Evolutionary conservation across 805 yeast genomes (phyloP).

Genomic region (Saccharomyces eubayanus): DNA sequence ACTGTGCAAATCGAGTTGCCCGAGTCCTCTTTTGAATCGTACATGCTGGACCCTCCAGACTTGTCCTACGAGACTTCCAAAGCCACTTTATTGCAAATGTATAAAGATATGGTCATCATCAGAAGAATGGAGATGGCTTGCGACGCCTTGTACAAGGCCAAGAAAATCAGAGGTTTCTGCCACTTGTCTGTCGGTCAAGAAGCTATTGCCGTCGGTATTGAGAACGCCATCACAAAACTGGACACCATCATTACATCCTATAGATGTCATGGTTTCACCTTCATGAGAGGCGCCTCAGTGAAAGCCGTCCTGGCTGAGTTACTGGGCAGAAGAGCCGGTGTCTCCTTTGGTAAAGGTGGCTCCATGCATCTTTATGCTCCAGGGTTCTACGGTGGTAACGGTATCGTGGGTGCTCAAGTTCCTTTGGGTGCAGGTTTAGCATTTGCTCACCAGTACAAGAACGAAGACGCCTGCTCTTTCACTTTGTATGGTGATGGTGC

Average conservation of each 20-base stretch:
- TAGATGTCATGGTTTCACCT: slow-evolving; percentile 98
- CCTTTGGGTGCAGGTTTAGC: slow-evolving; percentile 97
- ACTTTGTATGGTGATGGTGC: slow-evolving; percentile 98
- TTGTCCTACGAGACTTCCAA: slow-evolving; percentile 72
- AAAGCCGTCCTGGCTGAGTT: slow-evolving; percentile 87
- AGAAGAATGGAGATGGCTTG: slow-evolving; percentile 99
- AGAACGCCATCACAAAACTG: slow-evolving; percentile 75
- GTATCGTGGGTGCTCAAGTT: slow-evolving; percentile 99
- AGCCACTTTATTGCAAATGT: slow-evolving; percentile 77
- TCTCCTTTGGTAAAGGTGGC: slow-evolving; percentile 96
- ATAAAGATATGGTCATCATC: slow-evolving; percentile 88
- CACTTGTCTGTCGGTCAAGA: slow-evolving; percentile 98
- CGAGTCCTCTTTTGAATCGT: slow-evolving; percentile 76
- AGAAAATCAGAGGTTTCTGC: slow-evolving; percentile 98
- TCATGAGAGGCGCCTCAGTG: slow-evolving; percentile 91
- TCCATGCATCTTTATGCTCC: slow-evolving; percentile 98
- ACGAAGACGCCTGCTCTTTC: slow-evolving; percentile 73
- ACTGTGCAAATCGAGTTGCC: slow-evolving; percentile 54
- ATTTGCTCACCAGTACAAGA: slow-evolving; percentile 93
- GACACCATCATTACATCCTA: slow-evolving; percentile 94
- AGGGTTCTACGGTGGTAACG: slow-evolving; percentile 98
- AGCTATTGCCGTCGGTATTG: slow-evolving; percentile 98
- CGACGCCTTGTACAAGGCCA: slow-evolving; percentile 95
- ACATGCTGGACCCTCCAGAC: slow-evolving; percentile 67
- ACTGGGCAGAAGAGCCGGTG: slow-evolving; percentile 95